A percentile compares a stretch with the other conserved stretches of the same genome.
Evolutionary conservation across 1,139 yeast genomes (phyloP).

Genomic region (Citeromyces siamensis): DNA sequence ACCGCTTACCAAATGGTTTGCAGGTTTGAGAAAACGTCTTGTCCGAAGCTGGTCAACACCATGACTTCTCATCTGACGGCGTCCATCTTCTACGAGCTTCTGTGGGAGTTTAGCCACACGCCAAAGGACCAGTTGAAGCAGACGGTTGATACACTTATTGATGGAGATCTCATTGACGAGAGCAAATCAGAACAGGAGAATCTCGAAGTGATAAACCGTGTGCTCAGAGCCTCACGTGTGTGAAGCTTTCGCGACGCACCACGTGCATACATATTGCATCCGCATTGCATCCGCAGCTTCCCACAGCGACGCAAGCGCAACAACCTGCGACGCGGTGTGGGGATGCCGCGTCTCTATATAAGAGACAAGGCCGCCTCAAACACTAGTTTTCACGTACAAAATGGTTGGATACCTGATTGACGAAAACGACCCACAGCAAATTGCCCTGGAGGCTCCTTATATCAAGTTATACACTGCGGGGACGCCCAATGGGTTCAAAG

Average conservation of each 20-base stretch:
- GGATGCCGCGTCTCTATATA: too few species aligned
- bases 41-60: neutral
- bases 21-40: neutral
- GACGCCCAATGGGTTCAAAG: constrained; percentile 50
- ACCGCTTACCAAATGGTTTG: neutral
- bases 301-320: too few species aligned
- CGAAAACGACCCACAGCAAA: constrained; percentile 20
- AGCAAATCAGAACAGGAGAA: constrained; percentile 11
- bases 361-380: too few species aligned
- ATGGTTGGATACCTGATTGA: constrained; percentile 16
- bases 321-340: too few species aligned
- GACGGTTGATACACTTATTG: neutral
- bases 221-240: too few species aligned
- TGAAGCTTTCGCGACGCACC: too few species aligned
- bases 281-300: too few species aligned
- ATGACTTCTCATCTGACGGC: neutral
- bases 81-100: constrained; percentile 3
- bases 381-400: too few species aligned
- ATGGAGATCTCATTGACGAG: neutral
- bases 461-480: constrained; percentile 29
- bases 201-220: constrained; percentile 9
- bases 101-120: neutral
- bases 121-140: neutral
- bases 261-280: too few species aligned
- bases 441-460: constrained; percentile 22